Conservation (phyloP, 1,284 basidiomycete genomes). For the Vanrija pseudolonga region DNA sequence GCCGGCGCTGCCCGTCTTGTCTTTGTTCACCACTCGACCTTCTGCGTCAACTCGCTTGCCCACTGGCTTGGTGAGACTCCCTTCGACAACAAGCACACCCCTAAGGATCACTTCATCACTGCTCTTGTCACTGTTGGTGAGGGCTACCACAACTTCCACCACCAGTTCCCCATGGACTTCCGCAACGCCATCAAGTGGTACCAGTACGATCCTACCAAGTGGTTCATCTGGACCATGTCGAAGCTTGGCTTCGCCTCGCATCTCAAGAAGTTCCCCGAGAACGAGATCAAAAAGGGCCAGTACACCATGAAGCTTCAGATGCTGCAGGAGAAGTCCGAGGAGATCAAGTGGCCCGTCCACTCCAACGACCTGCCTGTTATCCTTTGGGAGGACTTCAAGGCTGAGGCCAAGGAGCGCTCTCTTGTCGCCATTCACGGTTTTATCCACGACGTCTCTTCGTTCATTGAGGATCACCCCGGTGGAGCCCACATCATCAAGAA, state of each 20-base stretch:
- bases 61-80: constrained; percentile 90
- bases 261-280: constrained; percentile 88
- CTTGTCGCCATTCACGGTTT: constrained; percentile 80
- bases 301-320: constrained; percentile 89
- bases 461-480: constrained; percentile 86
- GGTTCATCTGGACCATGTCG: constrained; percentile 73
- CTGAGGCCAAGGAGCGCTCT: constrained; percentile 69
- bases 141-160: constrained; percentile 96
- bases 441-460: constrained; percentile 83
- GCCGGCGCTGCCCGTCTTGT: constrained; percentile 73
- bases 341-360: constrained; percentile 65
- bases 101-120: constrained; percentile 79
- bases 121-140: constrained; percentile 85
- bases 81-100: constrained; percentile 94
- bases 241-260: constrained; percentile 74
- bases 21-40: constrained; percentile 91
- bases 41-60: constrained; percentile 91
- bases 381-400: constrained; percentile 73
- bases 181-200: constrained; percentile 90
- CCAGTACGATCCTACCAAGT: constrained; percentile 73
- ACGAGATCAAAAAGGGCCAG: constrained; percentile 87
- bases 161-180: constrained; percentile 89
- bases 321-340: constrained; percentile 66
- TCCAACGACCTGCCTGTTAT: constrained; percentile 70
- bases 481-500: constrained; percentile 62